Percentiles rank a stretch among this genome's conserved stretches.
Conservation (phyloP, 257 asterid species). For the Echium plantagineum region DNA sequence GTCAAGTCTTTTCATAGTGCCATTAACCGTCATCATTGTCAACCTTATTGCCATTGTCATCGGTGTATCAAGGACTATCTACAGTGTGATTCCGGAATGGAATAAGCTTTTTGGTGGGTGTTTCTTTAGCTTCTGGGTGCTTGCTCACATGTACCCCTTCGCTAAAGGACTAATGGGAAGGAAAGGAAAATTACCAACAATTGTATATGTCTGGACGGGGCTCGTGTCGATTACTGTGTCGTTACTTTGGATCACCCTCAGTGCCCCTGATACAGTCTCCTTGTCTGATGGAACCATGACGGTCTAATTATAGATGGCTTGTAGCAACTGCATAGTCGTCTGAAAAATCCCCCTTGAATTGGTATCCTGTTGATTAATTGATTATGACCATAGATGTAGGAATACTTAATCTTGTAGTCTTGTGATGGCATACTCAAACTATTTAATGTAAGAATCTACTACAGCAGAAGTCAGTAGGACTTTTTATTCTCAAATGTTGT, state of each 20-base stretch:
- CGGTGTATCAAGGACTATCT: slow-evolving; percentile 52
- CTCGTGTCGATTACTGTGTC: slow-evolving; percentile 69
- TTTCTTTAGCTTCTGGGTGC: slow-evolving; percentile 88
- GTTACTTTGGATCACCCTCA: slow-evolving; percentile 56
- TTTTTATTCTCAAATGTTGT: no score
- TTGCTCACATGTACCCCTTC: slow-evolving; percentile 81
- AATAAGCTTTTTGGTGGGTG: slow-evolving; percentile 80
- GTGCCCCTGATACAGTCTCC: slow-evolving; percentile 26
- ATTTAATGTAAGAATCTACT: neutral
- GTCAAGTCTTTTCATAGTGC: slow-evolving; percentile 74
- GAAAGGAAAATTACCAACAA: slow-evolving; percentile 72
- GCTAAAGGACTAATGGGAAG: slow-evolving; percentile 90
- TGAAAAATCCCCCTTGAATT: no score
- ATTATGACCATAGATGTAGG: no score
- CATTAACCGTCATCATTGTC: slow-evolving; percentile 45
- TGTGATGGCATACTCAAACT: slow-evolving; percentile 1
- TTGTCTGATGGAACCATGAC: no score
- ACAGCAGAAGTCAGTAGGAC: no score
- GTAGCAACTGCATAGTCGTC: no score
- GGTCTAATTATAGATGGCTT: no score
- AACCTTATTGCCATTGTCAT: slow-evolving; percentile 62
- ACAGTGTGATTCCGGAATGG: slow-evolving; percentile 85
- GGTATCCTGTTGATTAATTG: no score
- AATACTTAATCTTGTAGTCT: no score
- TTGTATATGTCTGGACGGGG: slow-evolving; percentile 77